Conservation (phyloP, 108 stramenopile genomes). For the Schizochytrium sp. region DNA sequence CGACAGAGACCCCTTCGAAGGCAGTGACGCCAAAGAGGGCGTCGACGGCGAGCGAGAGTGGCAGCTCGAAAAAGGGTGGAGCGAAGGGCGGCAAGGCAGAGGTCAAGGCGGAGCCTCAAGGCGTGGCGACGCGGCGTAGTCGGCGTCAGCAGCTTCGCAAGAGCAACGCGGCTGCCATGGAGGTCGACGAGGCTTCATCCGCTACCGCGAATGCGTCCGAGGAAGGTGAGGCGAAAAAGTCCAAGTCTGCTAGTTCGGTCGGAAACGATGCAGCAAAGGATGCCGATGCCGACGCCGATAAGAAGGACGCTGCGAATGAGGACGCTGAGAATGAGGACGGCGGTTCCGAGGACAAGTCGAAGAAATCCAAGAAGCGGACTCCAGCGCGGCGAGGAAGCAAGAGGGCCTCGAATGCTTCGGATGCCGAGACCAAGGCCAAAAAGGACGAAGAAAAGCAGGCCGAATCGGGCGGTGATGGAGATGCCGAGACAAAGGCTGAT, state of each 20-base stretch:
- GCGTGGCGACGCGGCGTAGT: background rate
- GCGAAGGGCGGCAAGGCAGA: background rate
- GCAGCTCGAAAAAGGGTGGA: background rate
- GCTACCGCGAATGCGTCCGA: background rate
- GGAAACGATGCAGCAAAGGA: background rate
- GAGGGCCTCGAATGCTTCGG: conserved; percentile 20
- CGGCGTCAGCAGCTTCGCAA: background rate
- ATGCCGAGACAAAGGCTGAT: conserved; percentile 15
- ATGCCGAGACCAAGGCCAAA: conserved; percentile 3
- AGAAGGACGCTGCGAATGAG: background rate
- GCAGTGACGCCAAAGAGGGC: background rate
- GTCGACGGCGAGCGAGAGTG: background rate
- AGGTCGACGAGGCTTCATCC: background rate
- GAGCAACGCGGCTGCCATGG: background rate
- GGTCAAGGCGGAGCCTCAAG: background rate
- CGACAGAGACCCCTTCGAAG: background rate
- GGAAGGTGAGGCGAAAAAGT: background rate
- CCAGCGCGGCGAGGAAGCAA: conserved; percentile 27
- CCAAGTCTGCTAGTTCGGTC: too few relatives aligned
- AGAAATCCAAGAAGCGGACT: background rate
- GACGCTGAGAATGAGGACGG: conserved; percentile 32
- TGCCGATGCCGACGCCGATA: background rate
- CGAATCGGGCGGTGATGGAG: background rate
- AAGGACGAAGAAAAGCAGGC: conserved; percentile 22
- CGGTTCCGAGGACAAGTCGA: background rate